Base-by-base conservation (phyloP, 257 asterid genomes). In the Fraxinus cuspidata region DNA sequence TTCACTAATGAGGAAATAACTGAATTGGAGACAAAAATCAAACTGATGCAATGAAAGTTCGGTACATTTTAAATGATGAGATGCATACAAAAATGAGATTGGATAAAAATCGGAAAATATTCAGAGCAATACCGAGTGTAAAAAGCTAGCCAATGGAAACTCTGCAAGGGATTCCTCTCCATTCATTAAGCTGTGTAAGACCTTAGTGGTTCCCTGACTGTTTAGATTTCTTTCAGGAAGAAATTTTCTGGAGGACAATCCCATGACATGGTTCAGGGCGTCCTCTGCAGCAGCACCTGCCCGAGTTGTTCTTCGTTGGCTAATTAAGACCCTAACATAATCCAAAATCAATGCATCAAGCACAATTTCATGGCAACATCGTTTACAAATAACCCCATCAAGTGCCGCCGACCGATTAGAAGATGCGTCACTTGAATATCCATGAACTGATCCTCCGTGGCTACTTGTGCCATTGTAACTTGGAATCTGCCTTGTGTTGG, bases 81-180 rank as follows among this genome's bases (percentile, higher is more conserved):
- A 86, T 69, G 60, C 78, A 79, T 19, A 67, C 8, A 64, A 35
- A 9, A 32, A 32, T n/a, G 44, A 49, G 47, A 65, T 34, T 35
- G 40, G 38, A 76, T 38, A 0, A 78, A 71, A 82, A 77, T 37
- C 21, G 31, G 79, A 77, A 72, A 70, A 80, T n/a, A 29, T 70
- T 63, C 76, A 70, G 78, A 49, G 73, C 27, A 76, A 77, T 93
- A 95, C 99, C 91, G 93, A 91, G 86, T 93, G 91, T 68, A 93
- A 83, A 78, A 95, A 89, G 88, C 98, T 93, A 82, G 96, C 97
- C 86, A 81, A 83, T 72, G 99, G 99, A 86, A 95, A 95, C 85
- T 93, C 98, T 58, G 98, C 97, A 82, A 95, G 90, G 19, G 99
- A 93, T 85, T 93, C 93, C 81, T 89, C 92, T 78, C 95, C 98